A percentile compares a stretch with the other conserved stretches of the same genome.
Evolutionary conservation across 495 filamentous ascomycete genomes (phyloP).

Genomic region (Aspergillus steynii): DNA sequence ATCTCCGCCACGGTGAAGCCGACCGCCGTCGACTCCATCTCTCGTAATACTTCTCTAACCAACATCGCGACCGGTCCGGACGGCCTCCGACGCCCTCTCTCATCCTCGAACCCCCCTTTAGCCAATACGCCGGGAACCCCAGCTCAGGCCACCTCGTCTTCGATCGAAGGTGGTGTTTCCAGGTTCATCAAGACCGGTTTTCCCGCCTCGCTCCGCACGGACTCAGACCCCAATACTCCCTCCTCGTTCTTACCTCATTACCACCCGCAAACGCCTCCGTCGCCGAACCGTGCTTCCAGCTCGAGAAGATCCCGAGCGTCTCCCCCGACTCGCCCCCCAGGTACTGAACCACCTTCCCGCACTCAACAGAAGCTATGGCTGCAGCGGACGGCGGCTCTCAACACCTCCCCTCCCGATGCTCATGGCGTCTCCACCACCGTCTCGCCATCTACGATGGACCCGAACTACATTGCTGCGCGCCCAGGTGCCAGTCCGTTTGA

Average conservation of each 20-base stretch:
- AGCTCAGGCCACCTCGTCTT: constrained; percentile 43
- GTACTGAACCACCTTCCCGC: constrained; percentile 41
- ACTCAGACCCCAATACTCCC: constrained; percentile 51
- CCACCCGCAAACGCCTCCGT: constrained; percentile 47
- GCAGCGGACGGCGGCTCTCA: constrained; percentile 48
- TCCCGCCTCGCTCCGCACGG: constrained; percentile 37
- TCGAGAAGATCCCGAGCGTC: constrained; percentile 26
- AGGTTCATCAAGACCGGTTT: constrained; percentile 42
- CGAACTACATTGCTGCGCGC: constrained; percentile 32
- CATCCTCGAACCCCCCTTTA: constrained; percentile 28
- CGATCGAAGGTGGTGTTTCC: constrained; percentile 51
- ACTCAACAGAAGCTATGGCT: constrained; percentile 53
- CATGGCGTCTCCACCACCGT: constrained; percentile 35
- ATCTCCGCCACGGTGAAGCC: constrained; percentile 48
- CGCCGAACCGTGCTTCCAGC: constrained; percentile 29
- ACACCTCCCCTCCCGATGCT: constrained; percentile 47
- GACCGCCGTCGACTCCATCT: constrained; percentile 30
- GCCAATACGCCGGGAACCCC: constrained; percentile 30
- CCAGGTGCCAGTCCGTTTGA: constrained; percentile 36
- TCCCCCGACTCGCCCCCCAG: constrained; percentile 38
- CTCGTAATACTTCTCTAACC: constrained; percentile 39
- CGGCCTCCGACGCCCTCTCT: constrained; percentile 34
- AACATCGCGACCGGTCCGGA: constrained; percentile 39
- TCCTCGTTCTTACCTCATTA: constrained; percentile 52
- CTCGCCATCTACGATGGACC: constrained; percentile 37